phyloP scores from a whole-genome alignment of 116 monocot species.

The Dioscorea cayenensis region DNA sequence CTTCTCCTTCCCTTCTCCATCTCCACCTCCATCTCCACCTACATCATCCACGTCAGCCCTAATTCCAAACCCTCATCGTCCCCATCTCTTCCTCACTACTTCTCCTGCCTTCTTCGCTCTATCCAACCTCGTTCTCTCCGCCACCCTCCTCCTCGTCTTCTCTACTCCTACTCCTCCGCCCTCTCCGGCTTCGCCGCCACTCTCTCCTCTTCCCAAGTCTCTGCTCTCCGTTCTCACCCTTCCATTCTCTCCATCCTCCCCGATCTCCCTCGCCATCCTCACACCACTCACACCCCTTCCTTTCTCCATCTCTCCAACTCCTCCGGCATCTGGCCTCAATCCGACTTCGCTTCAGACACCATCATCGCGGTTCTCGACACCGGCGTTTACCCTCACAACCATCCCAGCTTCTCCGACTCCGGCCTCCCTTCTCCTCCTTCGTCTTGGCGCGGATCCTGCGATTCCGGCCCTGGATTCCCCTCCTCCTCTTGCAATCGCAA shows the following conservation, averaged over 20 bases:
- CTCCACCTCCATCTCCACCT: not conserved
- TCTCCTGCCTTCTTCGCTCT: slow-evolving; percentile 1
- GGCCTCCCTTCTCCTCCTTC: slow-evolving; percentile 40
- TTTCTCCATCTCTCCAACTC: slow-evolving; percentile 53
- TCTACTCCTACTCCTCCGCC: slow-evolving; percentile 71
- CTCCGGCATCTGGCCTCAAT: slow-evolving; percentile 63
- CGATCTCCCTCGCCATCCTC: slow-evolving; percentile 40
- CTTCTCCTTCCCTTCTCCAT: not conserved
- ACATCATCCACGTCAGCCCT: not conserved
- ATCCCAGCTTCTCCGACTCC: slow-evolving; percentile 41
- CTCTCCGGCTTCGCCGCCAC: slow-evolving; percentile 62
- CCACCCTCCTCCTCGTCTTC: slow-evolving; percentile 25
- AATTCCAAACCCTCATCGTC: slow-evolving; percentile 5
- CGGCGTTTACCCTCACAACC: slow-evolving; percentile 53
- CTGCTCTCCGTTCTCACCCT: slow-evolving; percentile 32
- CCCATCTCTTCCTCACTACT: slow-evolving; percentile 13
- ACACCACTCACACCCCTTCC: slow-evolving; percentile 69
- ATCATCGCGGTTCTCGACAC: slow-evolving; percentile 84
- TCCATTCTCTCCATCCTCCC: slow-evolving; percentile 41
- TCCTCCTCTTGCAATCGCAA: slow-evolving; percentile 56
- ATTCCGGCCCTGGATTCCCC: slow-evolving; percentile 12
- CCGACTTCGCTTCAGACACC: slow-evolving; percentile 50
- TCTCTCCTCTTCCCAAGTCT: slow-evolving; percentile 52
- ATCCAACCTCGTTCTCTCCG: slow-evolving; percentile 34
- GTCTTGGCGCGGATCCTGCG: slow-evolving; percentile 52